phyloP scores from a whole-genome alignment of 768 basidiomycete genomes.

The Trametes cubensis region DNA sequence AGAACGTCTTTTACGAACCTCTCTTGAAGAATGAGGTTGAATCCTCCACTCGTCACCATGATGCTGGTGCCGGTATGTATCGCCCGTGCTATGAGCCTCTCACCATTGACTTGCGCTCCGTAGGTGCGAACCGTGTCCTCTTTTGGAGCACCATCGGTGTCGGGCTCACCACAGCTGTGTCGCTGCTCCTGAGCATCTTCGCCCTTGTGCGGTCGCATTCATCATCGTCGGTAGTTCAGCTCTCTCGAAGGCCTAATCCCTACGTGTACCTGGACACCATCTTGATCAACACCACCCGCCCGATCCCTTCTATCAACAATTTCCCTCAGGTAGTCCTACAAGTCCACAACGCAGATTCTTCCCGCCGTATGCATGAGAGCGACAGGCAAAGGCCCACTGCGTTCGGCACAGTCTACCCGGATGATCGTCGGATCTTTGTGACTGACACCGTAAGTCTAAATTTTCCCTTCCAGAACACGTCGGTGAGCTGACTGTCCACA shows the following conservation, averaged over 20 bases:
- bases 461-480: no score
- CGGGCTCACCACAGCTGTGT: background rate
- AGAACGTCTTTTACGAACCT: no score
- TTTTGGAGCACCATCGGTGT: background rate
- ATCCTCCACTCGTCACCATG: no score
- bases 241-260: slow-evolving; percentile 11
- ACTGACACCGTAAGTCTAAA: background rate
- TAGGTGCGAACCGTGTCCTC: background rate
- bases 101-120: no score
- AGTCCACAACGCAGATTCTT: slow-evolving; percentile 4
- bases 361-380: slow-evolving; percentile 16
- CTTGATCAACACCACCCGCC: background rate
- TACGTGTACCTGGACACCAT: slow-evolving; percentile 20
- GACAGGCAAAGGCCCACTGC: slow-evolving; percentile 3
- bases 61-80: no score
- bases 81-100: no score
- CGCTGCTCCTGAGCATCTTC: background rate
- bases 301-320: slow-evolving; percentile 15
- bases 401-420: slow-evolving; percentile 20
- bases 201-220: background rate
- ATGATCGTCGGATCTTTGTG: slow-evolving; percentile 18
- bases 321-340: slow-evolving; percentile 21
- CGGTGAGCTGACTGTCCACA: background rate
- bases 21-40: no score
- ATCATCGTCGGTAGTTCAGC: background rate